Evolutionary conservation across 257 asterid species (phyloP), one percentile per base, ranked within the genome.

Genomic region (Craterostigma plantagineum): DNA sequence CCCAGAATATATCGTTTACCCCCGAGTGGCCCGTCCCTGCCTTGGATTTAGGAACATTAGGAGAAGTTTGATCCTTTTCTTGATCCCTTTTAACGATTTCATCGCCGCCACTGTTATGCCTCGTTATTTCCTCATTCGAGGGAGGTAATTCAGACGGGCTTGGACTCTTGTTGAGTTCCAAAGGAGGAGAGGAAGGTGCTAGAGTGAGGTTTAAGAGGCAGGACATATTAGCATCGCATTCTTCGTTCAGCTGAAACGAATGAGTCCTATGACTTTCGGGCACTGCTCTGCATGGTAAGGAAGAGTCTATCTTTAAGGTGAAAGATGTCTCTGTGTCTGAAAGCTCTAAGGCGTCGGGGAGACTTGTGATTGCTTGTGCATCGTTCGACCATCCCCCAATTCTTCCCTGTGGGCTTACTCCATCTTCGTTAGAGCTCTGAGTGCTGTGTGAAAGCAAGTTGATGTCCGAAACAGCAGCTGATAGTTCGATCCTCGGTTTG

Each of bases 1-100:
- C 97, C 97, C 95, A 87, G 61, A 87, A 87, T 16, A 69, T 76
- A 65, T 87, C 95, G 51, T 87, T 87, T 51, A 78, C 92, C 43
- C 74, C 40, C 53, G 62, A 44, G 57, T 74, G 48, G 48, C 60
- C 12, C 61, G 49, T 45, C 66, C 53, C 35, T 69, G 63, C 33
- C 17, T 76, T 52, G 59, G 70, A 56, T 69, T 67, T 50, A 16
- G 27, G 35, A 8, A 9, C 61, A 44, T 64, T 63, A 1, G 54
- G 54, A 0, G 72, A 53, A 34, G 61, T 57, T 45, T 59, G 71
- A 44, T 44, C 67, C 12, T 12, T 40, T 23, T 37, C 55, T 42
- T 35, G 41, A 39, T 51, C 59, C 53, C 43, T 55, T 38, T 38
- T 4, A 1, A 63, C 51, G 41, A 40, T 39, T 14, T 18, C 37